Percentiles rank a stretch among this genome's conserved stretches.
These are phyloP conservation scores for Sistotremastrum suecicum DNA, from an alignment of 768 basidiomycete genomes.

Conservation along the genomic window DNA sequence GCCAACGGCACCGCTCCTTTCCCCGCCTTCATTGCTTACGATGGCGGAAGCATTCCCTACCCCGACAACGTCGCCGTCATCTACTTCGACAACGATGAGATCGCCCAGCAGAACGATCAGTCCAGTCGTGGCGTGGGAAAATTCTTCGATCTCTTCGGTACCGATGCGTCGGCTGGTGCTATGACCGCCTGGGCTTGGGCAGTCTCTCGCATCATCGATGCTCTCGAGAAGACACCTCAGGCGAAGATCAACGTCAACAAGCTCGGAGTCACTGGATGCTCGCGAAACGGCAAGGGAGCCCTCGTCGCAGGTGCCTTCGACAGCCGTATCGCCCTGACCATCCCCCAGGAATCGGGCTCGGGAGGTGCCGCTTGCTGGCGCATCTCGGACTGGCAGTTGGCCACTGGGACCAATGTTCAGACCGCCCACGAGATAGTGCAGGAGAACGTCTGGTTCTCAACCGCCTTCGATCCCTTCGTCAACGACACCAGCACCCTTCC, in stretches of 20 bases:
- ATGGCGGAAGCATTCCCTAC: constrained; percentile 25
- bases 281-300: constrained; percentile 47
- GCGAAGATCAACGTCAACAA: constrained; percentile 33
- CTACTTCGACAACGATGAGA: constrained; percentile 32
- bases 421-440: constrained; percentile 42
- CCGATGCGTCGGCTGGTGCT: constrained; percentile 7
- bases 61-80: constrained; percentile 26
- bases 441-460: constrained; percentile 52
- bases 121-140: constrained; percentile 4
- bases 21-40: constrained; percentile 40
- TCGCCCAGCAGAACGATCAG: constrained; percentile 3
- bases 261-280: constrained; percentile 46
- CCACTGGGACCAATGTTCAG: constrained; percentile 30
- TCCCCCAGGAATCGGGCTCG: constrained; percentile 50
- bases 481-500: constrained; percentile 33
- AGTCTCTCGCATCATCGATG: constrained; percentile 44
- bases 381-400: constrained; percentile 33
- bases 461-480: constrained; percentile 32
- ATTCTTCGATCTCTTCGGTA: constrained; percentile 3
- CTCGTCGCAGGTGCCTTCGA: constrained; percentile 47
- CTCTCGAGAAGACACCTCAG: constrained; percentile 32
- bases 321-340: constrained; percentile 40
- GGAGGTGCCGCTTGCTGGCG: constrained; percentile 48
- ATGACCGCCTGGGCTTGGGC: constrained; percentile 25
- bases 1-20: constrained; percentile 28